Evolutionary conservation across 139 green algal genomes (phyloP).

Genomic region (Chlamydomonas urium): DNA sequence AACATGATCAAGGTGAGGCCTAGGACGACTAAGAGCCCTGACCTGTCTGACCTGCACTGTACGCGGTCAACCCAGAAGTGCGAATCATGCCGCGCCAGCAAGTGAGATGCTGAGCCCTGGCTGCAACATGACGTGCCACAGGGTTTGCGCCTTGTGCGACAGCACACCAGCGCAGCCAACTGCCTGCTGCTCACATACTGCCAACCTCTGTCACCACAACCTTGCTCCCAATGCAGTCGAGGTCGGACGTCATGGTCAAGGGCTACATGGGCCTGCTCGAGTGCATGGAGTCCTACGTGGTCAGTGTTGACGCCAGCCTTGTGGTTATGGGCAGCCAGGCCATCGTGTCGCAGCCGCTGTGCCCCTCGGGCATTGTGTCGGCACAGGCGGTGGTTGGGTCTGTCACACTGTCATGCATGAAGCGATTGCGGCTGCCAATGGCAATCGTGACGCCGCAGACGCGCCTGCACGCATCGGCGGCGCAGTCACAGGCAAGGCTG

Average conservation of each 20-base stretch:
- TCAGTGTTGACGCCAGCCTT: background rate
- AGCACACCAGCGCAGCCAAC: too few species aligned
- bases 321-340: conserved; percentile 33
- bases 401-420: conserved; percentile 25
- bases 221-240: conserved; percentile 19
- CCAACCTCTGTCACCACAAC: too few species aligned
- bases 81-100: too few species aligned
- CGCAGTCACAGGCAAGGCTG: background rate
- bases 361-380: too few species aligned
- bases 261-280: conserved; percentile 33
- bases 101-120: too few species aligned
- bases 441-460: conserved; percentile 33
- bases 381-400: conserved; percentile 2
- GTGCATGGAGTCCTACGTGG: conserved; percentile 26
- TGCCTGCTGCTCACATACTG: too few species aligned
- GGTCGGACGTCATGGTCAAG: conserved; percentile 26
- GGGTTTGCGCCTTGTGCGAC: too few species aligned
- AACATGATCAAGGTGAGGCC: background rate
- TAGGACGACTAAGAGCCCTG: too few species aligned
- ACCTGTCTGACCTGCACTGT: too few species aligned
- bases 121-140: too few species aligned
- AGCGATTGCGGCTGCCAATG: conserved; percentile 26
- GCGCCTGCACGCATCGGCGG: background rate
- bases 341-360: background rate
- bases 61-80: too few species aligned